Evolutionary conservation across 2,329 filamentous ascomycete species (phyloP).

Genomic region (Neoascochyta sp.): DNA sequence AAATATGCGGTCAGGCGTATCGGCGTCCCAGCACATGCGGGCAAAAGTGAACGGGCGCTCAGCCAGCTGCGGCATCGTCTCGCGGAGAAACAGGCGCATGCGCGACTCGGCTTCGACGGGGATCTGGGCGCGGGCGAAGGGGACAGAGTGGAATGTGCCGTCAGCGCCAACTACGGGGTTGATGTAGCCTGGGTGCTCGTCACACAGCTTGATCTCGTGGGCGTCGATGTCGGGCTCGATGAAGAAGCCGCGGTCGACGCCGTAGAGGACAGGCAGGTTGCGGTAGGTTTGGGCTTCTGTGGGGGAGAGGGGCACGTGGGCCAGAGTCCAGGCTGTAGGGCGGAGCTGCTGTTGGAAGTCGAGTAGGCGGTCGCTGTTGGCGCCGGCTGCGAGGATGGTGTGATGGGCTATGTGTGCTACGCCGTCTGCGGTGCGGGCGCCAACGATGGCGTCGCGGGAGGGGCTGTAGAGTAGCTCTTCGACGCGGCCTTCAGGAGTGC

Average conservation of each 20-base stretch:
- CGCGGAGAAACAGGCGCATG: slow-evolving; percentile 47
- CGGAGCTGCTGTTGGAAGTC: slow-evolving; percentile 52
- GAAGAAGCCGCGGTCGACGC: slow-evolving; percentile 50
- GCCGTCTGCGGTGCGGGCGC: slow-evolving; percentile 45
- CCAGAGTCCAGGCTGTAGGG: slow-evolving; percentile 55
- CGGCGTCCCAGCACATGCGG: slow-evolving; percentile 56
- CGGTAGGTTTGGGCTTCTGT: slow-evolving; percentile 47
- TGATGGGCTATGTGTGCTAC: slow-evolving; percentile 41
- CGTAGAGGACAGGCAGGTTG: slow-evolving; percentile 49
- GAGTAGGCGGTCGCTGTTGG: slow-evolving; percentile 46
- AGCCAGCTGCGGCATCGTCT: slow-evolving; percentile 53
- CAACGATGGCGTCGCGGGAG: slow-evolving; percentile 37
- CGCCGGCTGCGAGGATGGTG: slow-evolving; percentile 50
- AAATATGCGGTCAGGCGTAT: slow-evolving; percentile 54
- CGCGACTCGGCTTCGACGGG: slow-evolving; percentile 48
- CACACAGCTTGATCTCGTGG: slow-evolving; percentile 50
- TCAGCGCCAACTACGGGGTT: slow-evolving; percentile 40
- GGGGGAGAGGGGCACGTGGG: slow-evolving; percentile 48
- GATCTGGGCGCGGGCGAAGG: slow-evolving; percentile 45
- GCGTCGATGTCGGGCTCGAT: slow-evolving; percentile 48
- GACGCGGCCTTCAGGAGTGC: slow-evolving; percentile 38
- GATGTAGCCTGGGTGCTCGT: slow-evolving; percentile 57
- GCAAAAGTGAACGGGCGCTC: slow-evolving; percentile 49
- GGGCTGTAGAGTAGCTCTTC: slow-evolving; percentile 33
- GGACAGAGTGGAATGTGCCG: slow-evolving; percentile 35